Conservation (phyloP, 2,329 filamentous ascomycete species). For the Nothophaeocryptopus gaeumannii region DNA sequence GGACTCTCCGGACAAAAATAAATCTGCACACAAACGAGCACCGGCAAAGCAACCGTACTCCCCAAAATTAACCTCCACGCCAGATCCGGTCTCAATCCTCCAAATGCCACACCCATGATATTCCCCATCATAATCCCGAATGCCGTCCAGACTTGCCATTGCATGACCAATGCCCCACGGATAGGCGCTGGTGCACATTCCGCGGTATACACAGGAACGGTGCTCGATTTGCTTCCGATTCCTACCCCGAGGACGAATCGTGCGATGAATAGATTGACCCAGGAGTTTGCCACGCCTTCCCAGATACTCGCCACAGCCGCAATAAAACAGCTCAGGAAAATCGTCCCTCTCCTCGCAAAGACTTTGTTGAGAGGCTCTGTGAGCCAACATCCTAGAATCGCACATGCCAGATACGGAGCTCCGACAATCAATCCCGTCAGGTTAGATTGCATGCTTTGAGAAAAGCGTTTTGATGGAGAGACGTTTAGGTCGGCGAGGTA, state of each 20-base stretch:
- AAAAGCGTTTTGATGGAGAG: no score
- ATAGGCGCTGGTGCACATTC: constrained; percentile 50
- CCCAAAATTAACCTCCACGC: constrained; percentile 62
- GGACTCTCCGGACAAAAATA: constrained; percentile 48
- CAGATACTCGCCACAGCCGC: constrained; percentile 62
- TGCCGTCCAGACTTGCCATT: constrained; percentile 42
- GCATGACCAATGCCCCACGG: constrained; percentile 34
- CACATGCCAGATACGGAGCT: constrained; percentile 46
- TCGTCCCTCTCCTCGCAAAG: constrained; percentile 36
- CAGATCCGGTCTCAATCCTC: constrained; percentile 38
- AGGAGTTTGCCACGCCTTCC: constrained; percentile 65
- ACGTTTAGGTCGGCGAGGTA: constrained; percentile 20
- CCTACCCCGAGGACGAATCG: constrained; percentile 67
- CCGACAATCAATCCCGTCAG: constrained; percentile 47
- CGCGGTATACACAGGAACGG: constrained; percentile 41
- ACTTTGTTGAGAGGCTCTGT: constrained; percentile 46
- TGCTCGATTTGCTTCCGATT: constrained; percentile 41
- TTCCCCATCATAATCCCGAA: constrained; percentile 67
- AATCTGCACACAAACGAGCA: constrained; percentile 51
- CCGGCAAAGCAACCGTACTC: constrained; percentile 63
- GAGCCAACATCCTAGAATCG: constrained; percentile 44
- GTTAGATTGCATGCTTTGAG: constrained; percentile 14
- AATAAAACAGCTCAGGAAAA: constrained; percentile 38
- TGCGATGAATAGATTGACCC: constrained; percentile 66
- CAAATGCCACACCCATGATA: constrained; percentile 45